These are phyloP conservation scores for Thyridium curvatum DNA, from an alignment of 2,329 filamentous ascomycete genomes.

Conservation along the genomic window DNA sequence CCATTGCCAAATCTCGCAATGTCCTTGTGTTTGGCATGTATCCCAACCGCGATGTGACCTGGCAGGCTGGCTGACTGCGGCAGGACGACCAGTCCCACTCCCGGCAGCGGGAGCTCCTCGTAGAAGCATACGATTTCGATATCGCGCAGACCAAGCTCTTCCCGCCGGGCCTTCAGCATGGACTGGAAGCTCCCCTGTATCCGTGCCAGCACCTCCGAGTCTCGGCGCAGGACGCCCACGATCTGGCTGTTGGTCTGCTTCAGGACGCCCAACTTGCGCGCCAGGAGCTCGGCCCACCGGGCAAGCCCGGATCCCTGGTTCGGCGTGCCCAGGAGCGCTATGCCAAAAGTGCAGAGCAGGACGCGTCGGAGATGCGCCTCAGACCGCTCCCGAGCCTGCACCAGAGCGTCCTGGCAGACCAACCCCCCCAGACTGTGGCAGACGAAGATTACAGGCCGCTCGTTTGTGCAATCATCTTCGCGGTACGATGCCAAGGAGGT, in stretches of 20 bases:
- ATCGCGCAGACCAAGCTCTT: conserved; percentile 7
- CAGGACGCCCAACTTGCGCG: conserved; percentile 14
- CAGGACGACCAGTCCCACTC: conserved; percentile 12
- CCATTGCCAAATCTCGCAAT: conserved; percentile 14
- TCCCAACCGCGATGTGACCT: conserved; percentile 21
- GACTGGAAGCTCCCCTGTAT: conserved; percentile 21
- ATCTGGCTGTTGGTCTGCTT: conserved; percentile 20
- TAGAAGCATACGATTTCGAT: conserved; percentile 20
- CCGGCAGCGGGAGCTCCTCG: conserved; percentile 17
- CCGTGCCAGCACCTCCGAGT: conserved; percentile 19
- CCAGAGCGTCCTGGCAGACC: conserved; percentile 18
- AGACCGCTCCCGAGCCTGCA: conserved; percentile 9
- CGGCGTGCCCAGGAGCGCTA: conserved; percentile 28
- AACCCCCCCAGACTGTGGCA: conserved; percentile 17
- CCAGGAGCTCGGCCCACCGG: conserved; percentile 18
- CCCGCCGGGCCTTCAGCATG: conserved; percentile 16
- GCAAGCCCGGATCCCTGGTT: conserved; percentile 22
- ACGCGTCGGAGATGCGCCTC: conserved; percentile 17
- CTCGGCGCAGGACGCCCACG: conserved; percentile 12
- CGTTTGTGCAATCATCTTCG: conserved; percentile 16
- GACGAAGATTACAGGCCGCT: conserved; percentile 16
- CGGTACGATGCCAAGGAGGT: conserved; percentile 15
- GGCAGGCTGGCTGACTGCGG: conserved; percentile 18
- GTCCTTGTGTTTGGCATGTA: conserved; percentile 17
- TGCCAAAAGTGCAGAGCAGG: conserved; percentile 17